phyloP scores from a whole-genome alignment of 805 yeast species.

The Yamadazyma insecticola region DNA sequence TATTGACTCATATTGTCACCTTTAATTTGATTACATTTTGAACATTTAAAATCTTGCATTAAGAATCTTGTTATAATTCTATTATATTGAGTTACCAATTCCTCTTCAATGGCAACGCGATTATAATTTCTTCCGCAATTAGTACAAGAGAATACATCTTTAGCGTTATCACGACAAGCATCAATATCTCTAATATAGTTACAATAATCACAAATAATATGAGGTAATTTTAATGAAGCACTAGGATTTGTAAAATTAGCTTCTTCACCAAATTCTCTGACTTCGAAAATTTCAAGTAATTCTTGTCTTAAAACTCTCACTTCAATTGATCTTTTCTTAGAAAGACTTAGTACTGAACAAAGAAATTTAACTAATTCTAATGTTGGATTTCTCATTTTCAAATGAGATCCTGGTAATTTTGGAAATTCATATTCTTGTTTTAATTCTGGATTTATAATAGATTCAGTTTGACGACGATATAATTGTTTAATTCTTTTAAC shows the following conservation, averaged over 20 bases:
- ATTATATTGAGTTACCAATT: slow-evolving; percentile 60
- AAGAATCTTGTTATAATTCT: slow-evolving; percentile 55
- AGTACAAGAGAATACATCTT: slow-evolving; percentile 55
- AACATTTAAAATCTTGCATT: slow-evolving; percentile 78
- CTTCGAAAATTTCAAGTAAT: slow-evolving; percentile 65
- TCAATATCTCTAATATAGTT: slow-evolving; percentile 71
- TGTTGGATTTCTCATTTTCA: slow-evolving; percentile 60
- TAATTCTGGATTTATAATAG: slow-evolving; percentile 61
- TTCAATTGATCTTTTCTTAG: slow-evolving; percentile 62
- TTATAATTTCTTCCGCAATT: slow-evolving; percentile 64
- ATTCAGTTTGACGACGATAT: slow-evolving; percentile 65
- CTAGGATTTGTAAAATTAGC: slow-evolving; percentile 75
- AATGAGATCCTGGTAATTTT: slow-evolving; percentile 66
- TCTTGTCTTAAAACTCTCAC: slow-evolving; percentile 72
- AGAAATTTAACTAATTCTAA: slow-evolving; percentile 74
- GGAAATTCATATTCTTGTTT: slow-evolving; percentile 71
- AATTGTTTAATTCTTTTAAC: slow-evolving; percentile 62
- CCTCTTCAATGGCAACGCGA: slow-evolving; percentile 72
- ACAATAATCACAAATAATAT: slow-evolving; percentile 77
- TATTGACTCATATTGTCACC: slow-evolving; percentile 64
- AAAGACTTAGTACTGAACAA: slow-evolving; percentile 67
- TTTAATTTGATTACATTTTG: slow-evolving; percentile 66
- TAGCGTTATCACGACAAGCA: slow-evolving; percentile 65
- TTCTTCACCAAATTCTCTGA: slow-evolving; percentile 78
- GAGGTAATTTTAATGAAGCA: slow-evolving; percentile 58